Evolutionary conservation across 2,329 filamentous ascomycete species (phyloP), one percentile per base, ranked within the genome.

Genomic region (Pezizomycotina sp.): DNA sequence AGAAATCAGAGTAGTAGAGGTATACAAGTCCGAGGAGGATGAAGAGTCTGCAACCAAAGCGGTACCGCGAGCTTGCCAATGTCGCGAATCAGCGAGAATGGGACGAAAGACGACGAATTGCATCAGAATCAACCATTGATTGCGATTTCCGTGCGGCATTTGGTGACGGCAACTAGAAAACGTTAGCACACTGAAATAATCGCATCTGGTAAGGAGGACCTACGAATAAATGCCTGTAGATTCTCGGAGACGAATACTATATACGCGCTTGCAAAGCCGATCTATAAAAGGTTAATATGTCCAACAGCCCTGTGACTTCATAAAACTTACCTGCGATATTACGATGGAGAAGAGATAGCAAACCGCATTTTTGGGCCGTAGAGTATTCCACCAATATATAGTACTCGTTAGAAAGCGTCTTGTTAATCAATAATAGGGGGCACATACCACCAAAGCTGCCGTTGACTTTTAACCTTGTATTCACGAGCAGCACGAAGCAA

Each of bases 61-160:
- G 3, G 92, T 89, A 55, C 92, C 89, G 5, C 84, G 31, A 98
- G 78, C 61, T 98, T 92, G 61, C 83, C 86, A 58, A 98, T 95
- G 57, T 98, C 91, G 47, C 89, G 74, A 50, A 98, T 77, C 42
- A 98, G 68, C 19, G 83, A 92, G 49, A 98, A 77, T 0, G 89
- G 89, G 29, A 98, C 58, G 65, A n/a, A 98, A 98, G 47, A 98
- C 78, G 52, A 92, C 61, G 69, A 95, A 80, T 57, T 98, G 89
- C 66, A 95, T 74, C 52, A 98, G 58, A 48, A 98, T 92, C 59
- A 98, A 72, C 59, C 71, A 80, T 40, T 81, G 79, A 95, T 82
- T 55, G 80, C 74, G 53, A 98, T 82, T 48, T 74, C 70, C 1
- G 77, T 80, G 55, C 73, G 71, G 66, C 89, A 95, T 48, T 92